phyloP scores from a whole-genome alignment of 169 alveolate genomes.

The Eimeria tenella region DNA sequence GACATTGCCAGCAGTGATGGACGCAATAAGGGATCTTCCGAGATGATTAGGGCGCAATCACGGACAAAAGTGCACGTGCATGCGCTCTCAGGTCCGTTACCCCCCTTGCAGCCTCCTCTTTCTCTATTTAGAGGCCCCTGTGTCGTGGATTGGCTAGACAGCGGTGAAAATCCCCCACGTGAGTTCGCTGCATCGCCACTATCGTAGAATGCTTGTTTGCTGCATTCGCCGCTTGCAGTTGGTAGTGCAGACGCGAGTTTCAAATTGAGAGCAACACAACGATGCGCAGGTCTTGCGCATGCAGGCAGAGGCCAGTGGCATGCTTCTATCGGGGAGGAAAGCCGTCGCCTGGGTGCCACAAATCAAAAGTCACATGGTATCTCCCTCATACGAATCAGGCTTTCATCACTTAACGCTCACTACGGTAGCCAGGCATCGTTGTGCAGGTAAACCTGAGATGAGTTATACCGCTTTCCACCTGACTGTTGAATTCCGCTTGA shows the following conservation, averaged over 20 bases:
- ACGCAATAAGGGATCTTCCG: slow-evolving; percentile 65
- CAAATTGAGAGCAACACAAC: neutral
- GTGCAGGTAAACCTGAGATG: too few relatives aligned
- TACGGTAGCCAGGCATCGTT: too few relatives aligned
- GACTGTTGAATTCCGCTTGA: too few relatives aligned
- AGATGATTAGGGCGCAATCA: slow-evolving; percentile 23
- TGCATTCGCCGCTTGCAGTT: too few relatives aligned
- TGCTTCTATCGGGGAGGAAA: slow-evolving; percentile 23
- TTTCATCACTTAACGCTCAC: too few relatives aligned
- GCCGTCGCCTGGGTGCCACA: slow-evolving; percentile 42
- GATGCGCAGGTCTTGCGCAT: slow-evolving; percentile 1
- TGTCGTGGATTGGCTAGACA: too few relatives aligned
- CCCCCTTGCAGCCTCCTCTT: neutral
- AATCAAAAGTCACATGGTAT: neutral
- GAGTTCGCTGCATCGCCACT: too few relatives aligned
- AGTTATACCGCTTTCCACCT: too few relatives aligned
- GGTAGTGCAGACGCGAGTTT: neutral
- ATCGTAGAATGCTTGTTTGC: too few relatives aligned
- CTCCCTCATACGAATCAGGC: too few relatives aligned
- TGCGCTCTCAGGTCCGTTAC: neutral
- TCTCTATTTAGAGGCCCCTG: neutral
- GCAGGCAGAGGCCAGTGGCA: slow-evolving; percentile 69
- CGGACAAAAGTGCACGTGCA: slow-evolving; percentile 20
- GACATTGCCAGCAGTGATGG: slow-evolving; percentile 33
- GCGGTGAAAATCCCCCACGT: too few relatives aligned